These are phyloP conservation scores for Austroboletus eburneus DNA, from an alignment of 768 basidiomycete genomes.

Conservation along the genomic window DNA sequence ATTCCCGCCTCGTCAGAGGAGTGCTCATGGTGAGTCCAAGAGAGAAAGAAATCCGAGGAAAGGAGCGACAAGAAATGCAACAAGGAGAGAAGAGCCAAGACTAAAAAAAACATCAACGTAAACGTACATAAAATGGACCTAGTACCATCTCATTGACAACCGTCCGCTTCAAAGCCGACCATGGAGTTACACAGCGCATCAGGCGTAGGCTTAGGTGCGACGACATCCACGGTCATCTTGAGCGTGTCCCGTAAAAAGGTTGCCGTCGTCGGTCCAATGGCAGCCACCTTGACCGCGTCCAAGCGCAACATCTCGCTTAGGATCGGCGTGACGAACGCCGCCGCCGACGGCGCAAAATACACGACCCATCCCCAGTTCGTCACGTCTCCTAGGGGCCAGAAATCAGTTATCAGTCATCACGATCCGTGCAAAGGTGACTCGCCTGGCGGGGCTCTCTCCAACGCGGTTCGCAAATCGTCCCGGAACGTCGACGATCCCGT, in stretches of 20 bases:
- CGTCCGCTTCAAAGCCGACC: conserved; percentile 15
- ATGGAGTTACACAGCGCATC: conserved; percentile 41
- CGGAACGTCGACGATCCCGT: conserved; percentile 50
- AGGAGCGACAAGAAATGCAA: neutral
- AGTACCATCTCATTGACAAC: neutral
- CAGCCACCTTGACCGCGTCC: conserved; percentile 40
- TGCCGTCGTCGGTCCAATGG: conserved; percentile 68
- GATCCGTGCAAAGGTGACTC: conserved; percentile 5
- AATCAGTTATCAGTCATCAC: neutral
- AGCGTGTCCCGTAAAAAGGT: conserved; percentile 46
- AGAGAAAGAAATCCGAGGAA: neutral
- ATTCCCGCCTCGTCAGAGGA: conserved; percentile 24
- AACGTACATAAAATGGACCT: conserved; percentile 10
- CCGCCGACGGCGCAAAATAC: conserved; percentile 73
- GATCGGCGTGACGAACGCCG: conserved; percentile 50
- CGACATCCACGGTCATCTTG: conserved; percentile 48
- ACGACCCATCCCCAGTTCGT: conserved; percentile 74
- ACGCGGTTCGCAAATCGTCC: conserved; percentile 35
- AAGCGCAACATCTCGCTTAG: conserved; percentile 41
- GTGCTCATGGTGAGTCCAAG: conserved; percentile 21
- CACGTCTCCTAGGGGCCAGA: neutral
- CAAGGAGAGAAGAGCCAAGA: conserved; percentile 8
- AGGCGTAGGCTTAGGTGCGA: conserved; percentile 53
- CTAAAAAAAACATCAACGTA: neutral
- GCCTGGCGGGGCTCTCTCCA: conserved; percentile 26